Evolutionary conservation across 2,329 filamentous ascomycete genomes (phyloP).

Genomic region (Pleoardoris graminearum): DNA sequence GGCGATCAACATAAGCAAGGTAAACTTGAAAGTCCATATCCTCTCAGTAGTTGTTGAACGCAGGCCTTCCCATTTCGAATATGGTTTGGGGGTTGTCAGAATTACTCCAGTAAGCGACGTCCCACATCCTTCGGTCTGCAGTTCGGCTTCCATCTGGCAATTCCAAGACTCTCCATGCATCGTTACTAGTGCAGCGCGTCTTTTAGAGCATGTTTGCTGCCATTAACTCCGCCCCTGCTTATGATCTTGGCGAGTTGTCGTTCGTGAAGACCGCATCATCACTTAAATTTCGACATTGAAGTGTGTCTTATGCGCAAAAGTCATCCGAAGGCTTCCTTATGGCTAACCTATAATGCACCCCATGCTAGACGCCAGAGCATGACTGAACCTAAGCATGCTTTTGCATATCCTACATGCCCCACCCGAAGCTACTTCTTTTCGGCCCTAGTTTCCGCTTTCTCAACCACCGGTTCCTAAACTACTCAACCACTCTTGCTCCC

Average conservation of each 20-base stretch:
- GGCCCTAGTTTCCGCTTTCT: neutral
- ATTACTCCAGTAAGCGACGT: neutral
- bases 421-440: too few species aligned
- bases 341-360: neutral
- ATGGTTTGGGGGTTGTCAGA: neutral
- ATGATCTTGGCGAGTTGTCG: too few species aligned
- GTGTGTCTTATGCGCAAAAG: neutral
- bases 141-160: too few species aligned
- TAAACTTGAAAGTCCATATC: neutral
- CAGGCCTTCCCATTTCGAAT: neutral
- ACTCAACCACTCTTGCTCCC: conserved; percentile 34
- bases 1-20: neutral
- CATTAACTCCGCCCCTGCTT: too few species aligned
- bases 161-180: too few species aligned
- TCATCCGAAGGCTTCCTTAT: neutral
- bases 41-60: neutral
- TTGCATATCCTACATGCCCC: neutral
- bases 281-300: too few species aligned
- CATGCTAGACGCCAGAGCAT: neutral
- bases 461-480: neutral
- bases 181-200: too few species aligned
- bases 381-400: neutral
- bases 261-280: too few species aligned
- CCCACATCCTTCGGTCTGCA: too few species aligned
- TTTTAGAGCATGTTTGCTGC: too few species aligned